phyloP scores from a whole-genome alignment of 148 eudicot genomes.

The Pharnaceum exiguum region DNA sequence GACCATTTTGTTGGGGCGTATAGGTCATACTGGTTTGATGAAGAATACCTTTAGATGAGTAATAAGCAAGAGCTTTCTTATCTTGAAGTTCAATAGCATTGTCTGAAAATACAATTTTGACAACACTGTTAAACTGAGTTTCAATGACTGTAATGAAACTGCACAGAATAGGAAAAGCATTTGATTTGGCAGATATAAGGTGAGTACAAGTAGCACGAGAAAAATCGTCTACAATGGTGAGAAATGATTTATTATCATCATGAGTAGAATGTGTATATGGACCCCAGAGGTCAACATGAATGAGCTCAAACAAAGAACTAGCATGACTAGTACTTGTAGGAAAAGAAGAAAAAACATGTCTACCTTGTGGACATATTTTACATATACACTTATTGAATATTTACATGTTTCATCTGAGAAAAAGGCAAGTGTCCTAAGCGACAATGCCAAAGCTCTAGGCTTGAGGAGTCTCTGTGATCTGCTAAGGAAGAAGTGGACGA shows the following conservation, averaged over 20 bases:
- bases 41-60: background rate
- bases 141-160: background rate
- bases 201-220: slow-evolving; percentile 7
- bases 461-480: no score
- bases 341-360: no score
- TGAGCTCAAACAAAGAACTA: background rate
- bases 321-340: no score
- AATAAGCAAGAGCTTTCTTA: background rate
- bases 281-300: slow-evolving; percentile 11
- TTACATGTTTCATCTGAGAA: background rate
- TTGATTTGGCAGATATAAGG: slow-evolving; percentile 1
- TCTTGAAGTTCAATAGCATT: slow-evolving; percentile 4
- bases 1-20: slow-evolving; percentile 18
- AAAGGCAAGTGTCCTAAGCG: background rate
- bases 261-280: background rate
- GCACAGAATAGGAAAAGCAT: background rate
- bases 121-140: background rate
- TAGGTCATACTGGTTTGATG: background rate
- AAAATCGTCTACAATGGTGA: slow-evolving; percentile 13
- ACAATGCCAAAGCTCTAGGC: background rate
- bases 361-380: no score
- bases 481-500: no score
- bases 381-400: no score
- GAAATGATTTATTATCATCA: background rate
- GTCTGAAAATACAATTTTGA: slow-evolving; percentile 12